A percentile compares a stretch with the other conserved stretches of the same genome.
phyloP scores from a whole-genome alignment of 805 yeast species.

The Torulaspora indica region DNA sequence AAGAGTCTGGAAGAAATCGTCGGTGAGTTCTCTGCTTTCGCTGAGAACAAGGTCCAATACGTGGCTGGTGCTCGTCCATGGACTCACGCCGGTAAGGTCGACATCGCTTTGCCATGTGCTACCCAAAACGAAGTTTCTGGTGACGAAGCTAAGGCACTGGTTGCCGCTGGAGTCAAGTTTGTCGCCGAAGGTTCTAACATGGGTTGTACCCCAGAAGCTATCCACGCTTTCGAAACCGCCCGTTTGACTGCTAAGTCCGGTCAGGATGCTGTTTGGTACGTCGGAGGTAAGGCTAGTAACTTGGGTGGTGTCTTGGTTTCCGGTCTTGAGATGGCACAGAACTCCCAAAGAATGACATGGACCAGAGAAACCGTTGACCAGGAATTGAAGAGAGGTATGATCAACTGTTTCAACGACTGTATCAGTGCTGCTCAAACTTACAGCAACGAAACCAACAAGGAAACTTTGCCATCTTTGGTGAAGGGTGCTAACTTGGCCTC shows the following conservation, averaged over 20 bases:
- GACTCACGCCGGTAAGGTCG: constrained; percentile 85
- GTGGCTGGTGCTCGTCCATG: constrained; percentile 95
- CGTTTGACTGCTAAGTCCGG: constrained; percentile 44
- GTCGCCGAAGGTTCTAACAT: constrained; percentile 99
- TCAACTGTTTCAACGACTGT: constrained; percentile 87
- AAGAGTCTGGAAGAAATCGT: constrained; percentile 66
- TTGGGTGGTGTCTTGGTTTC: constrained; percentile 99
- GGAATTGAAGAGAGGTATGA: constrained; percentile 89
- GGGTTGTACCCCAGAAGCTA: constrained; percentile 98
- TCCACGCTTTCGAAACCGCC: constrained; percentile 85
- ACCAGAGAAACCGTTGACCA: constrained; percentile 86
- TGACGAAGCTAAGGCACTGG: constrained; percentile 91
- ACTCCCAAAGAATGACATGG: constrained; percentile 92
- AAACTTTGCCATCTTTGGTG: constrained; percentile 84
- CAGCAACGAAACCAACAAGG: constrained; percentile 61
- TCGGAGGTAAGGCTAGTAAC: constrained; percentile 99
- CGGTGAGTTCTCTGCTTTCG: constrained; percentile 53
- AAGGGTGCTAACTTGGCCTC: constrained; percentile 99
- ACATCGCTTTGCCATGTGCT: constrained; percentile 96
- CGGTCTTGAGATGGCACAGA: constrained; percentile 99
- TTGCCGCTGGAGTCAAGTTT: constrained; percentile 85
- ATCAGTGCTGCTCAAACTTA: constrained; percentile 79
- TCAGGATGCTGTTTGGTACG: constrained; percentile 81
- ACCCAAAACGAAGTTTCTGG: constrained; percentile 98
- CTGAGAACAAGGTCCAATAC: constrained; percentile 63